Evolutionary conservation across 148 eudicot species (phyloP).

Genomic region (Fagopyrum tataricum): DNA sequence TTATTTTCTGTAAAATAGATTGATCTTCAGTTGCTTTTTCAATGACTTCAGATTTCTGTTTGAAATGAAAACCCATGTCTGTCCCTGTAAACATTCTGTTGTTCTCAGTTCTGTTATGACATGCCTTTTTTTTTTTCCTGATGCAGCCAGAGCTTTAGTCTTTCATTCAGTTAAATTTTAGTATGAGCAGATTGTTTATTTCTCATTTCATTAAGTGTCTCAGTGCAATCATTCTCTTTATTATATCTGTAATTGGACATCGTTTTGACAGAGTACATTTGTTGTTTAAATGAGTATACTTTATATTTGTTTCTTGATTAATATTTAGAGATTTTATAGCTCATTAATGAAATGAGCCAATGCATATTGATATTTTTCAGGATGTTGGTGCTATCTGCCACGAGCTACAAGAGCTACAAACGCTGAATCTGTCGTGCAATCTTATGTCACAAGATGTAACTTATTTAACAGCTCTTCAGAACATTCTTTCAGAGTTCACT

Average conservation of each 20-base stretch:
- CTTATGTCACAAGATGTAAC: constrained; percentile 41
- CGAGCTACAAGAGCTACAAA: constrained; percentile 56
- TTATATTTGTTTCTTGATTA: not conserved
- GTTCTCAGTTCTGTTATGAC: too few relatives aligned
- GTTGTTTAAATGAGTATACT: not conserved
- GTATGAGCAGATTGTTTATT: not conserved
- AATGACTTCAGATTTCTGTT: too few relatives aligned
- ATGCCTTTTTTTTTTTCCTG: too few relatives aligned
- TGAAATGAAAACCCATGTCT: too few relatives aligned
- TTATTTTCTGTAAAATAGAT: too few relatives aligned
- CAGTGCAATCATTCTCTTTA: not conserved
- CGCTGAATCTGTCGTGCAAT: constrained; percentile 70
- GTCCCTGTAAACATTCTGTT: too few relatives aligned
- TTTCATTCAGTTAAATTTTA: not conserved
- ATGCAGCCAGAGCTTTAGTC: not conserved
- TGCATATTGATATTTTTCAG: constrained; percentile 34
- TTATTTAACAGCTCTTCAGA: constrained; percentile 39
- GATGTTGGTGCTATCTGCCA: constrained; percentile 67
- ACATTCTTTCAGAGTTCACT: too few relatives aligned
- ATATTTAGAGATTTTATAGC: not conserved
- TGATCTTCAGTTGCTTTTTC: too few relatives aligned
- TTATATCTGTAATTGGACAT: not conserved
- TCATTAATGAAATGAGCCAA: constrained; percentile 13
- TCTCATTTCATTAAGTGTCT: not conserved
- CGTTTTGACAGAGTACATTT: not conserved